Conservation (phyloP, 129 eudicot species). For the Artemisia tridentata region DNA sequence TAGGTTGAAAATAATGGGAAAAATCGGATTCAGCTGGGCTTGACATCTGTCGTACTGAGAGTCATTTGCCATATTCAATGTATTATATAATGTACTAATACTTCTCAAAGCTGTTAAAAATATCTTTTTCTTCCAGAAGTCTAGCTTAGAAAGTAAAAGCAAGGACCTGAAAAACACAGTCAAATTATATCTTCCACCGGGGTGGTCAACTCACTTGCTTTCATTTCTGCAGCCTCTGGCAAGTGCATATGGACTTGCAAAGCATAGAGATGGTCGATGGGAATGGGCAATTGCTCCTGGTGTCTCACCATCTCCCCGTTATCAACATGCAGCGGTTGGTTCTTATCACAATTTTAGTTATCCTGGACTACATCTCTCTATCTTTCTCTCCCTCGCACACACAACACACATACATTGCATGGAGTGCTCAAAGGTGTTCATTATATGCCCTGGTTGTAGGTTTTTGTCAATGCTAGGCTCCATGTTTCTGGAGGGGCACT, state of each 20-base stretch:
- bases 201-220: conserved; percentile 9
- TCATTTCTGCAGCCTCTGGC: conserved; percentile 66
- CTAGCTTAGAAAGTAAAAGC: too few relatives aligned
- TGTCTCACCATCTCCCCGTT: conserved; percentile 94
- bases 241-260: conserved; percentile 95
- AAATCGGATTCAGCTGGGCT: too few relatives aligned
- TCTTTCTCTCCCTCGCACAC: neutral
- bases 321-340: conserved; percentile 98
- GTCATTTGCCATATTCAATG: too few relatives aligned
- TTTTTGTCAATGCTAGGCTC: conserved; percentile 94
- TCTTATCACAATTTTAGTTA: neutral
- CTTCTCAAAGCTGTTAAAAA: neutral
- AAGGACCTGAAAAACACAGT: neutral
- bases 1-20: too few relatives aligned
- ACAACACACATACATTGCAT: neutral
- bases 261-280: conserved; percentile 99
- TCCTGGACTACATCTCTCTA: neutral
- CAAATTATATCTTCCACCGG: neutral
- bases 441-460: conserved; percentile 41
- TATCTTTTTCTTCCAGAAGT: too few relatives aligned
- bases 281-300: conserved; percentile 99
- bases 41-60: too few relatives aligned
- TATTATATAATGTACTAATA: too few relatives aligned
- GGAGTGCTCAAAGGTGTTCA: conserved; percentile 14
- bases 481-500: conserved; percentile 99